phyloP scores from a whole-genome alignment of 1,284 basidiomycete genomes.

The Ganoderma multipileum region DNA sequence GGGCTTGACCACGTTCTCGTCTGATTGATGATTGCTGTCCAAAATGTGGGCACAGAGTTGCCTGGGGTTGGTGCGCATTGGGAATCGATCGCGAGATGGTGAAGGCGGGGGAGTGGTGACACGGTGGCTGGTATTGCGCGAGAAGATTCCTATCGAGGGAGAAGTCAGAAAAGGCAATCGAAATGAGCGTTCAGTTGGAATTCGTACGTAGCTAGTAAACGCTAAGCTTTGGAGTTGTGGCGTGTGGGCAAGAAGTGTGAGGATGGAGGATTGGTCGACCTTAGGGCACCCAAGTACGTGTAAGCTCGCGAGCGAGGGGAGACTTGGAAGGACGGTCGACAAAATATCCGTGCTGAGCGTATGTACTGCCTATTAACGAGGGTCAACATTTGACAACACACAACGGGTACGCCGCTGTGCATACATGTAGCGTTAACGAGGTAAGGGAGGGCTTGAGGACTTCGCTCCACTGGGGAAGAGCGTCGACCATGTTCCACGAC shows the following conservation, averaged over 20 bases:
- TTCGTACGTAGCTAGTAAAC: constrained; percentile 57
- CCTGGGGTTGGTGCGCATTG: constrained; percentile 43
- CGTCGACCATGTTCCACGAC: constrained; percentile 65
- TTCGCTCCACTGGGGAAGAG: constrained; percentile 60
- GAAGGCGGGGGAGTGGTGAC: constrained; percentile 52
- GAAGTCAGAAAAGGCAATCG: neutral
- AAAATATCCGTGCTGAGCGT: constrained; percentile 61
- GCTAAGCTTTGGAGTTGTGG: constrained; percentile 65
- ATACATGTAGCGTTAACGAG: constrained; percentile 62
- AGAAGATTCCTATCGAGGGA: constrained; percentile 46
- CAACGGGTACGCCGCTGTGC: constrained; percentile 32
- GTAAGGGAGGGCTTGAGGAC: constrained; percentile 51
- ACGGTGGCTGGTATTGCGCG: constrained; percentile 38
- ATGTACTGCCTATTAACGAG: constrained; percentile 52
- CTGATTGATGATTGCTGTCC: constrained; percentile 45
- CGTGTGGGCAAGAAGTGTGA: constrained; percentile 53
- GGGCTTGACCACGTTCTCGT: constrained; percentile 46
- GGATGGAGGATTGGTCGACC: constrained; percentile 55
- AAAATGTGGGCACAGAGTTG: constrained; percentile 41
- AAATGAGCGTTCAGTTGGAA: neutral
- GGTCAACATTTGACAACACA: neutral
- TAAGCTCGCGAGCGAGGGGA: constrained; percentile 60
- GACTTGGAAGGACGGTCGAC: constrained; percentile 50
- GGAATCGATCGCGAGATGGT: constrained; percentile 61
- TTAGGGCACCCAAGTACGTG: constrained; percentile 66